Base-by-base conservation (phyloP, 2,329 filamentous ascomycete species). In the Didymella sp. region DNA sequence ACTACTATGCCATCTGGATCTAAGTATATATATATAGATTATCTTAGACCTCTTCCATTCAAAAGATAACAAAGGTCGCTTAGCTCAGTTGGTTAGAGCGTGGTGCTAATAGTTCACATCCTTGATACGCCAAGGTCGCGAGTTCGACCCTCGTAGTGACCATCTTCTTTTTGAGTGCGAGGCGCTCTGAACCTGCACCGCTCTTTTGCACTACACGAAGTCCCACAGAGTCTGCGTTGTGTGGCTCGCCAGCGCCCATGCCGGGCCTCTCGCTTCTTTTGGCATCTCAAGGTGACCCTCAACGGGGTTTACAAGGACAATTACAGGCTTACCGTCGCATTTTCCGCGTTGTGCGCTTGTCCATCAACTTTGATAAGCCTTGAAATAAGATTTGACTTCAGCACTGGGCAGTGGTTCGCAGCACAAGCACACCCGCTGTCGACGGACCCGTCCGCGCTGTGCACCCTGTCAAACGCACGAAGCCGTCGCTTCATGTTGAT, bases 401-500 rank as follows among this genome's bases (percentile, higher is more conserved):
- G 51, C 53, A 59, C 44, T 55, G 53, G 53, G 45, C 56, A 65
- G 38, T 44, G 35, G 53, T 60, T 61, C 43, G 61, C 51, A 60
- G 55, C 53, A 44, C 42, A 38, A 40, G 33, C 27, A 48, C 54
- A 52, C 31, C 53, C 45, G 45, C 49, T 25, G 31, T 58, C 61
- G 53, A 57, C 49, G 35, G 58, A 51, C 50, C 54, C 47, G 51
- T 53, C 60, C 48, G 47, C 46, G 38, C 49, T 55, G 58, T 58
- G 52, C 58, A 59, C 53, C 63, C 58, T 68, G 62, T 64, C 65
- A 62, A 51, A 59, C 56, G 54, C 58, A 62, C 25, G 31, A 51
- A 58, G 46, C 63, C 52, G 54, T 56, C 46, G 53, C 56, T 50
- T 57, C 43, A 58, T 48, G 33, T 53, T 21, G 35, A 45, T 57